Evolutionary conservation across 345 rosid species (phyloP).

Genomic region (Eucalyptus guilfoylei): DNA sequence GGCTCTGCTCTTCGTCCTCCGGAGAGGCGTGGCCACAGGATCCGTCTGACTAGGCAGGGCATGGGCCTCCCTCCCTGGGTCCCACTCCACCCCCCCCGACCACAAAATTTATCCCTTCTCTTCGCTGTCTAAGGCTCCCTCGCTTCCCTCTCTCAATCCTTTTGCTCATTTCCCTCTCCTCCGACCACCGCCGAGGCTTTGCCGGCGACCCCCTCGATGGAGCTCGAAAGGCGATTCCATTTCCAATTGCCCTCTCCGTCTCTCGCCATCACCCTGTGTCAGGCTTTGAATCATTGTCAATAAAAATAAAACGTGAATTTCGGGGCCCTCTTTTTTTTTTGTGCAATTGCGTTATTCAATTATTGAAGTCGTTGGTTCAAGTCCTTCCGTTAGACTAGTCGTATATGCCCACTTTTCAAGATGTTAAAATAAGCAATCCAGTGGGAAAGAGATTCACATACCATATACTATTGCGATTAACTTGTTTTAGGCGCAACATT

Average conservation of each 20-base stretch:
- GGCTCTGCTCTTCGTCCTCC: not conserved
- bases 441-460: not conserved
- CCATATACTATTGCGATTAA: not conserved
- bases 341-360: not conserved
- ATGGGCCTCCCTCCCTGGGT: not conserved
- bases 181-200: not conserved
- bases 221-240: not conserved
- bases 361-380: not conserved
- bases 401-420: accelerated
- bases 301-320: accelerated
- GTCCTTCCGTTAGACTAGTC: not conserved
- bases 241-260: not conserved
- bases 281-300: too few species aligned
- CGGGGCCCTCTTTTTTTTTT: too few species aligned
- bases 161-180: not conserved
- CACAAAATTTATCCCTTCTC: not conserved
- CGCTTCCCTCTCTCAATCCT: not conserved
- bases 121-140: not conserved
- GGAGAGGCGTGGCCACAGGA: not conserved
- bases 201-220: not conserved
- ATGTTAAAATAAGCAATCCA: not conserved
- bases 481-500: not conserved
- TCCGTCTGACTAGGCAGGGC: not conserved
- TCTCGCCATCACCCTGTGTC: not conserved
- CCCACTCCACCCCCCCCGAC: not conserved